phyloP scores from a whole-genome alignment of 192 early-diverging fungal species.

The Mortierella claussenii region DNA sequence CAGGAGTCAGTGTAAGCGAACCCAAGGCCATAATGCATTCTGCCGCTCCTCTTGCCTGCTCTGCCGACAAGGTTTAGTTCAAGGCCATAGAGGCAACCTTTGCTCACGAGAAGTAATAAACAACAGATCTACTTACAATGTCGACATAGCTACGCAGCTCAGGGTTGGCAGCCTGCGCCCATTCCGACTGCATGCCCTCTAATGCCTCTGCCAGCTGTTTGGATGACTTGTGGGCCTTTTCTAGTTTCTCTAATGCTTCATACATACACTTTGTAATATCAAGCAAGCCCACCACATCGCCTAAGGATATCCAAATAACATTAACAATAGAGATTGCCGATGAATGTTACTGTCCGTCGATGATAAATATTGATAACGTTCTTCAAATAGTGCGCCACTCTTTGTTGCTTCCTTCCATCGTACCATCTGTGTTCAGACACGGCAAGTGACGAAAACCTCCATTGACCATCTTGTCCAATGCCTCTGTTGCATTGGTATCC shows the following conservation, averaged over 20 bases:
- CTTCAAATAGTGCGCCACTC: no score
- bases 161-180: conserved; percentile 68
- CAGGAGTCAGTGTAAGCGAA: no score
- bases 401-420: no score
- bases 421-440: conserved; percentile 37
- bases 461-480: conserved; percentile 80
- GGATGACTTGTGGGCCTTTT: conserved; percentile 79
- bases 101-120: no score
- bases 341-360: no score
- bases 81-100: no score
- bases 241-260: conserved; percentile 83
- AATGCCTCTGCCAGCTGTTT: conserved; percentile 78
- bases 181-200: conserved; percentile 79
- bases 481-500: conserved; percentile 78
- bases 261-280: conserved; percentile 86
- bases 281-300: conserved; percentile 81
- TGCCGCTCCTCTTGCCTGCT: no score
- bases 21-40: no score
- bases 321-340: no score
- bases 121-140: conserved; percentile 11
- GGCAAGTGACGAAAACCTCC: conserved; percentile 82
- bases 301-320: conserved; percentile 31
- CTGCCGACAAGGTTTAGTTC: no score
- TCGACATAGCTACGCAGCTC: conserved; percentile 31
- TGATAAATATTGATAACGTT: no score